Percentiles rank a stretch among this genome's conserved stretches.
Conservation (phyloP, 345 rosid species). For the Isatis tinctoria region DNA sequence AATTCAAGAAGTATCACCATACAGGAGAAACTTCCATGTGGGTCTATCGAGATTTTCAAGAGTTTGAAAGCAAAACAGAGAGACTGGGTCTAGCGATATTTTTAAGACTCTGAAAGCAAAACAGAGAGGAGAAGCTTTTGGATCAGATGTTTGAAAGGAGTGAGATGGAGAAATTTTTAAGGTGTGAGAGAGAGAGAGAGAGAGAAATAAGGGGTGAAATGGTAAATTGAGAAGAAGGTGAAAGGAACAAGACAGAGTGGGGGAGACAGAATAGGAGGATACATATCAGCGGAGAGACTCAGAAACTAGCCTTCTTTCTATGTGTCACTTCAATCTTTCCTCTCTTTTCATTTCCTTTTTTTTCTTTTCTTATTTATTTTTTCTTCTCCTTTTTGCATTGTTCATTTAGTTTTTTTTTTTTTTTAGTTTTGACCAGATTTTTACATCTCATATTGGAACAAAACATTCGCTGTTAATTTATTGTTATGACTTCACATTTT, state of each 20-base stretch:
- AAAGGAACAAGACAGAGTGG: slow-evolving; percentile 54
- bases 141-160: slow-evolving; percentile 27
- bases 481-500: background rate
- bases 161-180: slow-evolving; percentile 15
- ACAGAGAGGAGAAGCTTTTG: slow-evolving; percentile 7
- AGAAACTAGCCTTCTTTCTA: slow-evolving; percentile 19
- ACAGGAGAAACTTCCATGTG: slow-evolving; percentile 18
- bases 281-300: slow-evolving; percentile 30
- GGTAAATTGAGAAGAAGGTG: slow-evolving; percentile 21
- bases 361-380: no score
- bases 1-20: background rate
- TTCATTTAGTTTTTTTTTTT: background rate
- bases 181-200: background rate
- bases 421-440: background rate
- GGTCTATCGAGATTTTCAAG: slow-evolving; percentile 14
- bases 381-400: background rate
- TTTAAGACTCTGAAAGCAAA: slow-evolving; percentile 18
- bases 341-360: background rate
- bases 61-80: slow-evolving; percentile 20
- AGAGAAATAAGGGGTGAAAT: background rate
- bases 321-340: slow-evolving; percentile 30
- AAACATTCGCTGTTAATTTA: background rate
- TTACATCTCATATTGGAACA: background rate
- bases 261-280: slow-evolving; percentile 42
- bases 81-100: slow-evolving; percentile 6